These are phyloP conservation scores for Cunninghamia lanceolata DNA, from an alignment of 75 land plant species.

Conservation along the genomic window DNA sequence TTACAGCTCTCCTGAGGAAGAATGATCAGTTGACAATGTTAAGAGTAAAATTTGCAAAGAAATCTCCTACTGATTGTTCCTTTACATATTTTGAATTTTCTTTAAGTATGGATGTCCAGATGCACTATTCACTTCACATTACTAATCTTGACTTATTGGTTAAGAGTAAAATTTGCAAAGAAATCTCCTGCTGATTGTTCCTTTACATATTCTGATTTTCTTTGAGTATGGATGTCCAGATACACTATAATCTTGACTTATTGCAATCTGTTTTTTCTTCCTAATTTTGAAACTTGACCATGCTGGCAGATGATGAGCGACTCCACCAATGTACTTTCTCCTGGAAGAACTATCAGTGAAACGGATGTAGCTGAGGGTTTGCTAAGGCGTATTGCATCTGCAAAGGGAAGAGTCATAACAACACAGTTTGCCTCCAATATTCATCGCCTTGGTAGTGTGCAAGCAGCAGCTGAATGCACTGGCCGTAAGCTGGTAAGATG, in stretches of 20 bases:
- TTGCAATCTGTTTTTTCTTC: neutral
- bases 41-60: neutral
- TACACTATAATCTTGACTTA: constrained; percentile 9
- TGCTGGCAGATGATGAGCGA: constrained; percentile 96
- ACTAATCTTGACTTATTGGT: constrained; percentile 10
- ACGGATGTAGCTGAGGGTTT: constrained; percentile 80
- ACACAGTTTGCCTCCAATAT: constrained; percentile 99
- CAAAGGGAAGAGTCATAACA: constrained; percentile 90
- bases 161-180: neutral
- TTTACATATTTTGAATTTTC: neutral
- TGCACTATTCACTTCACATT: neutral
- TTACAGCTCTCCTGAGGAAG: neutral
- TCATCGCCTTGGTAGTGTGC: constrained; percentile 93
- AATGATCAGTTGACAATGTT: neutral
- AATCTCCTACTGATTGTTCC: neutral
- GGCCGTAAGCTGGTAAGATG: constrained; percentile 87
- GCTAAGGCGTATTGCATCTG: constrained; percentile 63
- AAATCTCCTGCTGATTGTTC: neutral
- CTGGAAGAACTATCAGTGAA: constrained; percentile 95
- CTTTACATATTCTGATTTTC: neutral
- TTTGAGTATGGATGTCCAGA: neutral
- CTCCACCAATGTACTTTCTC: constrained; percentile 95
- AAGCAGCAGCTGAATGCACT: constrained; percentile 95
- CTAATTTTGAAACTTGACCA: neutral
- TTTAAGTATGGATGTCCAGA: neutral